Evolutionary conservation across 768 basidiomycete genomes (phyloP).

Genomic region (Boletus barrowsii): DNA sequence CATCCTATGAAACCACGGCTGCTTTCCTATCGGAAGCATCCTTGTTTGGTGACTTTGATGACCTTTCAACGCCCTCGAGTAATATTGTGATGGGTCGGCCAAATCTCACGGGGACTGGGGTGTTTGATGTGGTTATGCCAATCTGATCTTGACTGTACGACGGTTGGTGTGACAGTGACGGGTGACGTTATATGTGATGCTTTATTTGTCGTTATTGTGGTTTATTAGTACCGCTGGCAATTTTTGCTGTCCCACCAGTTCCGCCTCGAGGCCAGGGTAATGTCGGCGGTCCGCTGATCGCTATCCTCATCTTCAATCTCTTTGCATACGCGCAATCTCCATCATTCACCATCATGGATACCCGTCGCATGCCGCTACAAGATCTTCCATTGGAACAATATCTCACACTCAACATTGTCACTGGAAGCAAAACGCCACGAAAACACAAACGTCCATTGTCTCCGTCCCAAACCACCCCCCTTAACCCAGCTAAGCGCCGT

Average conservation of each 20-base stretch:
- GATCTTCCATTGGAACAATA: constrained; percentile 61
- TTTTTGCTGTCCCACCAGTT: constrained; percentile 15
- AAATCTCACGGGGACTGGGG: constrained; percentile 88
- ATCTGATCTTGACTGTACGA: constrained; percentile 5
- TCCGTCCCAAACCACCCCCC: constrained; percentile 45
- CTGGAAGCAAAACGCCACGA: constrained; percentile 21
- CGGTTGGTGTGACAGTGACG: constrained; percentile 2
- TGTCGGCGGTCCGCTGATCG: constrained; percentile 26
- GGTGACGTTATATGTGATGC: constrained; percentile 6
- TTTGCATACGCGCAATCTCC: constrained; percentile 2
- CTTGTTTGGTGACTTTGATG: constrained; percentile 92
- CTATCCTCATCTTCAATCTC: constrained; percentile 12
- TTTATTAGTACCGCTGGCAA: not conserved
- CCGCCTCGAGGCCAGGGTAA: constrained; percentile 23
- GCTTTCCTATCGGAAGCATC: constrained; percentile 93
- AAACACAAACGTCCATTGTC: constrained; percentile 63
- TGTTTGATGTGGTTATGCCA: constrained; percentile 82
- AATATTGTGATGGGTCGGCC: constrained; percentile 90
- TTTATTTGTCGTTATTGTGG: constrained; percentile 27
- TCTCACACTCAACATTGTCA: constrained; percentile 33
- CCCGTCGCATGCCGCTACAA: constrained; percentile 48
- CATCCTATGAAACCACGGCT: constrained; percentile 95
- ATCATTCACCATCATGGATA: constrained; percentile 20
- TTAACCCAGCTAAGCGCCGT: constrained; percentile 68
- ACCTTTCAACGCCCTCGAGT: constrained; percentile 84